phyloP scores from a whole-genome alignment of 768 basidiomycete genomes.

The Rubroboletus satanas region DNA sequence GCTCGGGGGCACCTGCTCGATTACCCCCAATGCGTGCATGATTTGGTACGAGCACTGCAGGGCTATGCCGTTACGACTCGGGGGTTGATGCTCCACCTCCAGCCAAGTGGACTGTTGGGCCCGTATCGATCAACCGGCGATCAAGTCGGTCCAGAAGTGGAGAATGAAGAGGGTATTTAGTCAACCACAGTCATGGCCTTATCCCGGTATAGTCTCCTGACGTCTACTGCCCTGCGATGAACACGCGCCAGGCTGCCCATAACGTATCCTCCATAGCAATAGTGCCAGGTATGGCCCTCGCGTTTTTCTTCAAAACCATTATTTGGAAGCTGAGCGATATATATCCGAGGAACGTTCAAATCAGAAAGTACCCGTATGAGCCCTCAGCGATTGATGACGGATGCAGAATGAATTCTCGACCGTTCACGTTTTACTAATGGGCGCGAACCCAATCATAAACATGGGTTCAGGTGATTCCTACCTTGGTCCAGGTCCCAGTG shows the following conservation, averaged over 20 bases:
- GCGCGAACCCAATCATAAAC: conserved; percentile 7
- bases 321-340: neutral
- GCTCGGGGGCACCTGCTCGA: neutral
- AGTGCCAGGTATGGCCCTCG: neutral
- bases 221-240: neutral
- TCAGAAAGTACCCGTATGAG: neutral
- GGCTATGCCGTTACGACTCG: neutral
- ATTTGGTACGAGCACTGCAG: neutral
- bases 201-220: neutral
- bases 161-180: neutral
- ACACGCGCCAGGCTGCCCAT: neutral
- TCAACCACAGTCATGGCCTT: neutral
- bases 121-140: conserved; percentile 4
- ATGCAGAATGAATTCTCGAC: conserved; percentile 1
- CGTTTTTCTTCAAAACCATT: neutral
- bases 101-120: neutral
- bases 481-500: neutral
- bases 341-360: conserved; percentile 9
- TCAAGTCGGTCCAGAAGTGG: conserved; percentile 3
- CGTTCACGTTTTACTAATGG: conserved; percentile 4
- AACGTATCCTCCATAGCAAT: neutral
- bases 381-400: neutral
- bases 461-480: neutral
- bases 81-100: neutral
- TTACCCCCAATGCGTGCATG: neutral